These are phyloP conservation scores for Ustanciosporium gigantosporum DNA, from an alignment of 1,284 basidiomycete genomes.

Conservation along the genomic window DNA sequence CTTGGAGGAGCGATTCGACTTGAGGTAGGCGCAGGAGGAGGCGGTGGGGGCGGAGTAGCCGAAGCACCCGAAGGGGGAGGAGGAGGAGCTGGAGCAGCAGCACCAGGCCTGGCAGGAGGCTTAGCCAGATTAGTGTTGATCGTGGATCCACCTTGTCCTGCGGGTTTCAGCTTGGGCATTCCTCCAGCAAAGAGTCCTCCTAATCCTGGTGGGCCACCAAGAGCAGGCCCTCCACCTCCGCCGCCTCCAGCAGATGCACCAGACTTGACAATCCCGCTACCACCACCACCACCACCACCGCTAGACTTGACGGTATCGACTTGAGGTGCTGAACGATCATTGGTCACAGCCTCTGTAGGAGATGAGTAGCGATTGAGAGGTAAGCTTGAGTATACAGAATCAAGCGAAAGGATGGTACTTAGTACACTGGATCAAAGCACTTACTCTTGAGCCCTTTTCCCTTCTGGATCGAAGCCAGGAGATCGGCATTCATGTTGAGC, in stretches of 20 bases:
- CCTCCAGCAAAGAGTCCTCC: slow-evolving; percentile 85
- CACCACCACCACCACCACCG: slow-evolving; percentile 46
- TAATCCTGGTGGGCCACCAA: slow-evolving; percentile 68
- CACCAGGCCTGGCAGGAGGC: slow-evolving; percentile 25
- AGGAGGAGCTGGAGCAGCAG: slow-evolving; percentile 11
- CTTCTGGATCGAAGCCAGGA: slow-evolving; percentile 29
- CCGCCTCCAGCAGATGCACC: slow-evolving; percentile 17
- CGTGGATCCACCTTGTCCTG: slow-evolving; percentile 11
- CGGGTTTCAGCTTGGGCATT: slow-evolving; percentile 77
- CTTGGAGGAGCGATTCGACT: slow-evolving; percentile 11
- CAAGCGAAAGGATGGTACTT: too few species aligned
- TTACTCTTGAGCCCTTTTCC: slow-evolving; percentile 41
- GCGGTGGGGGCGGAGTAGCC: slow-evolving; percentile 15
- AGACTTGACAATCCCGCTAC: slow-evolving; percentile 59
- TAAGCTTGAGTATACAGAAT: too few species aligned
- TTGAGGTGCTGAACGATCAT: slow-evolving; percentile 76
- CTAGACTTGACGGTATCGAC: slow-evolving; percentile 63
- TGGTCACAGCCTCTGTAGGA: slow-evolving; percentile 70
- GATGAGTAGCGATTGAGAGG: background rate
- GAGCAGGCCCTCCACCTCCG: slow-evolving; percentile 62
- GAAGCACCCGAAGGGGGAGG: slow-evolving; percentile 9
- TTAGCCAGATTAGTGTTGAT: slow-evolving; percentile 30
- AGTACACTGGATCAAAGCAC: slow-evolving; percentile 1
- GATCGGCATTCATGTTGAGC: slow-evolving; percentile 36
- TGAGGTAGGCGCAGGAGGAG: slow-evolving; percentile 9